Conservation (phyloP, 2,329 filamentous ascomycete species). For the Mariannaea sp. region DNA sequence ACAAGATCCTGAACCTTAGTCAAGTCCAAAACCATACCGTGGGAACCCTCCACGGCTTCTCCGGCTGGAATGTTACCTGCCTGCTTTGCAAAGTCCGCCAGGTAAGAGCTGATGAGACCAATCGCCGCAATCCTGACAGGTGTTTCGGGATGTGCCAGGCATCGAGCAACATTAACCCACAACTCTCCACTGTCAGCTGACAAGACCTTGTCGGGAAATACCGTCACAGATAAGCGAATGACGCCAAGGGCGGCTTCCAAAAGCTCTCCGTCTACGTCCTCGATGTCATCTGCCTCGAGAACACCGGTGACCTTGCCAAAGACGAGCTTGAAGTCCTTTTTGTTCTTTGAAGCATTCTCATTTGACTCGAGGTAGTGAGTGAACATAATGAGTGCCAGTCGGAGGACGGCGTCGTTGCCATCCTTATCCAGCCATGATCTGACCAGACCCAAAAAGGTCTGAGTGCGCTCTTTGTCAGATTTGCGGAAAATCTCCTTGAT, state of each 20-base stretch:
- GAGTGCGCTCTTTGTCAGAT: slow-evolving; percentile 72
- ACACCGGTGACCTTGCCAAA: slow-evolving; percentile 58
- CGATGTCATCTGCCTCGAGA: slow-evolving; percentile 58
- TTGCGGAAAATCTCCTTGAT: slow-evolving; percentile 81
- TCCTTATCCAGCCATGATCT: slow-evolving; percentile 77
- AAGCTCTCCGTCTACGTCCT: slow-evolving; percentile 68
- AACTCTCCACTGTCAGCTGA: slow-evolving; percentile 63
- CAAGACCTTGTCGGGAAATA: slow-evolving; percentile 68
- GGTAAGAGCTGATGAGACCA: slow-evolving; percentile 74
- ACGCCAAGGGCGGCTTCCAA: slow-evolving; percentile 75
- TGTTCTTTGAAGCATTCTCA: slow-evolving; percentile 61
- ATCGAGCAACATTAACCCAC: slow-evolving; percentile 72
- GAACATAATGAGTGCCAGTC: slow-evolving; percentile 80
- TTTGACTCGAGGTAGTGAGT: slow-evolving; percentile 79
- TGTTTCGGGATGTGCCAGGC: slow-evolving; percentile 72
- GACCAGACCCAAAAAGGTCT: slow-evolving; percentile 72
- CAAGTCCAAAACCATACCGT: slow-evolving; percentile 70
- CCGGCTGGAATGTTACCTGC: slow-evolving; percentile 50
- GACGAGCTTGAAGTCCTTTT: slow-evolving; percentile 70
- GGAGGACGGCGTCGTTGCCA: slow-evolving; percentile 71
- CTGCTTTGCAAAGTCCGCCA: slow-evolving; percentile 76
- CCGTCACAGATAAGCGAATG: slow-evolving; percentile 68
- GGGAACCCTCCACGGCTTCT: slow-evolving; percentile 69
- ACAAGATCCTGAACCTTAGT: slow-evolving; percentile 67
- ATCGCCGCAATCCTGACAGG: slow-evolving; percentile 79